A percentile compares a stretch with the other conserved stretches of the same genome.
Conservation (phyloP, 2,329 filamentous ascomycete species). For the Paraphaeosphaeria sporulosa region DNA sequence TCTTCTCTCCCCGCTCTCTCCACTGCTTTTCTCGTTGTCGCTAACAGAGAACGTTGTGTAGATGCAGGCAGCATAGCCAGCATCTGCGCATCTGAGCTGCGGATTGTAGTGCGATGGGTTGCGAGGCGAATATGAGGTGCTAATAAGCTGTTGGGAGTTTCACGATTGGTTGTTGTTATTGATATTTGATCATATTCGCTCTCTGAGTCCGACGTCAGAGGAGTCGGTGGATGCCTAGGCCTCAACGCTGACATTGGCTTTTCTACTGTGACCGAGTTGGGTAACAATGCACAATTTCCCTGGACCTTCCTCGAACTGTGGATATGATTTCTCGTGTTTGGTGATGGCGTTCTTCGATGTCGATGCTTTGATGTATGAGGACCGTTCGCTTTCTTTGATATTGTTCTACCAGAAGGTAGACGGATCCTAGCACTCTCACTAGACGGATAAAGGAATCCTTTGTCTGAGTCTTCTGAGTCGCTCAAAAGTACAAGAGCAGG, state of each 20-base stretch:
- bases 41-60: neutral
- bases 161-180: neutral
- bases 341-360: neutral
- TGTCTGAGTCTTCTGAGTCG: neutral
- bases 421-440: neutral
- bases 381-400: neutral
- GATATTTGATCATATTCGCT: neutral
- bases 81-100: slow-evolving; percentile 1
- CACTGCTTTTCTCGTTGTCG: neutral
- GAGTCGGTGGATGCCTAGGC: neutral
- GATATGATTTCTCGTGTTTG: neutral
- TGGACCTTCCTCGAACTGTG: neutral
- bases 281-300: slow-evolving; percentile 1
- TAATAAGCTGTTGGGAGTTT: too few relatives aligned
- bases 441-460: neutral
- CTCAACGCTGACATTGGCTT: neutral
- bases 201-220: neutral
- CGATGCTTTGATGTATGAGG: slow-evolving; percentile 1
- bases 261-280: neutral
- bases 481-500: neutral
- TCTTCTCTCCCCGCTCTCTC: neutral
- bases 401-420: neutral
- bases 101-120: neutral
- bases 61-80: neutral
- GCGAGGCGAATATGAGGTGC: neutral